Conservation (phyloP, 345 rosid species). For the Eucalyptus regnans region DNA sequence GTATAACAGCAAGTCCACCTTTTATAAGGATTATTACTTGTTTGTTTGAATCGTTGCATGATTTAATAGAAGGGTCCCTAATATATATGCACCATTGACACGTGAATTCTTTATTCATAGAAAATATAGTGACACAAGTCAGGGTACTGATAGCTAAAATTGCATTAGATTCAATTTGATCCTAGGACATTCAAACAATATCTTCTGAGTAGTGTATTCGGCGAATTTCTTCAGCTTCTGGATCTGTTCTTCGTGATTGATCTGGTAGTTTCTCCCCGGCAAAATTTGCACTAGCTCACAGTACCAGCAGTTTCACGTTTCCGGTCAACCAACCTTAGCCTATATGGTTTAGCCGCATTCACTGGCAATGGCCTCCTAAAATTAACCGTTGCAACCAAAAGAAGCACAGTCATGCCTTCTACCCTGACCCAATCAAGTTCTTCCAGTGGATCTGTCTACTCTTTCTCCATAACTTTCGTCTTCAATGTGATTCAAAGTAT, state of each 20-base stretch:
- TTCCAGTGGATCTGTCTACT: neutral
- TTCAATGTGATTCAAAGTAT: neutral
- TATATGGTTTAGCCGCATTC: slow-evolving; percentile 14
- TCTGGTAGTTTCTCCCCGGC: neutral
- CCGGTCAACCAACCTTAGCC: neutral
- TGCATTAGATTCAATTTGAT: neutral
- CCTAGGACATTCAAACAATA: neutral
- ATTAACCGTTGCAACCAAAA: slow-evolving; percentile 29
- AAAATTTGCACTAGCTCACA: neutral
- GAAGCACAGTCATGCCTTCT: slow-evolving; percentile 30
- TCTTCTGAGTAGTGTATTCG: neutral
- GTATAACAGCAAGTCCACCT: neutral
- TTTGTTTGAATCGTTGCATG: neutral
- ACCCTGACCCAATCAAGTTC: neutral
- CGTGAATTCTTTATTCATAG: neutral
- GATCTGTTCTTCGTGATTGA: neutral
- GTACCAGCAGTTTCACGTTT: neutral
- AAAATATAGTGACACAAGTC: neutral
- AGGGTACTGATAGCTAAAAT: neutral
- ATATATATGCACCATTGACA: neutral
- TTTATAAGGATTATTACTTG: neutral
- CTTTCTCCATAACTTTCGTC: neutral
- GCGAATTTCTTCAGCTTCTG: neutral
- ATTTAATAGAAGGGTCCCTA: neutral
- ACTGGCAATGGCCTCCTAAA: slow-evolving; percentile 24